Percentiles rank a stretch among this genome's conserved stretches.
Evolutionary conservation across 129 eudicot genomes (phyloP).

Genomic region (Saussurea involucrata): DNA sequence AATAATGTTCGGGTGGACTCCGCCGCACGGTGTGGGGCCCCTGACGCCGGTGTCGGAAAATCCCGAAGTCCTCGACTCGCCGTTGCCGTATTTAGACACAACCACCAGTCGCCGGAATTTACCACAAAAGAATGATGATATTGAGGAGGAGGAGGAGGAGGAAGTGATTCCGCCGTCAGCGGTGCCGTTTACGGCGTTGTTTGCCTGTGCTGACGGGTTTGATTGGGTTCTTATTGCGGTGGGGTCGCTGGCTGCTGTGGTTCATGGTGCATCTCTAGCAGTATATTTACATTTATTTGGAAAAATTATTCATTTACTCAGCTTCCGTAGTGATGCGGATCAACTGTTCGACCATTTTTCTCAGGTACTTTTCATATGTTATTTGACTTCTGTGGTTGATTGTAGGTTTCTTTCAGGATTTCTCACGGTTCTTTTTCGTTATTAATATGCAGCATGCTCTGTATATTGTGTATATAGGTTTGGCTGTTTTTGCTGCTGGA

Average conservation of each 20-base stretch:
- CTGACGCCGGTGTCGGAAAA: conserved; percentile 66
- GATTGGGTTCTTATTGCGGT: conserved; percentile 47
- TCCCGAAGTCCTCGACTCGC: conserved; percentile 61
- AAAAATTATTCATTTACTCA: conserved; percentile 37
- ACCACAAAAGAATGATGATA: conserved; percentile 17
- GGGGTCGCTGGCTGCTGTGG: conserved; percentile 51
- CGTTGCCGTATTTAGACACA: conserved; percentile 32
- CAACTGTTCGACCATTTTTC: conserved; percentile 32
- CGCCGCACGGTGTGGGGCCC: conserved; percentile 47
- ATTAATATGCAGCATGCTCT: conserved; percentile 49
- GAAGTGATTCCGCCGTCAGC: conserved; percentile 45
- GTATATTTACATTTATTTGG: conserved; percentile 55
- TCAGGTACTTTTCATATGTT: conserved; percentile 17
- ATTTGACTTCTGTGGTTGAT: neutral
- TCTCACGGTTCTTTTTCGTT: conserved; percentile 19
- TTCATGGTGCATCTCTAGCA: conserved; percentile 50
- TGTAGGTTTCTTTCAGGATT: neutral
- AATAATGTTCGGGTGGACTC: conserved; percentile 55
- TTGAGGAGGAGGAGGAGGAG: conserved; percentile 26
- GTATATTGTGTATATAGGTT: conserved; percentile 47
- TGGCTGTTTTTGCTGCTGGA: conserved; percentile 53
- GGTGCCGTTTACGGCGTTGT: conserved; percentile 54
- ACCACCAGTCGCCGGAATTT: conserved; percentile 28
- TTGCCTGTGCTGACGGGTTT: conserved; percentile 46
- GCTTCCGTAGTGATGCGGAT: conserved; percentile 20